Evolutionary conservation across 192 early-diverging fungal species (phyloP), one percentile per base, ranked within the genome.

Genomic region (Podila verticillata): DNA sequence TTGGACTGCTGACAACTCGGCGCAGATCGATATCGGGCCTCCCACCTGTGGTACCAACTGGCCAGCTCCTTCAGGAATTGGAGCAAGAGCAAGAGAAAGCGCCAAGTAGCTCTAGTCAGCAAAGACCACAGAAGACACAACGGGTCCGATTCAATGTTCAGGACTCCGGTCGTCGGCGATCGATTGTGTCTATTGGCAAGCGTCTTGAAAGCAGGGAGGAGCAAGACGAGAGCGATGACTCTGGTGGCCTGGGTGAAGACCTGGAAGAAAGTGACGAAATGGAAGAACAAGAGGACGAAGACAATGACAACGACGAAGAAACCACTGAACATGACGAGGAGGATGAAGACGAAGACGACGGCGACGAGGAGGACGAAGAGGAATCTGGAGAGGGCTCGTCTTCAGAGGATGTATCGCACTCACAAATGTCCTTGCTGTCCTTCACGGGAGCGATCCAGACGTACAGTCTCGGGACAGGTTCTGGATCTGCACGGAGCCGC

Each of bases 391-490:
- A 72, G 7, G 68, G 56, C 8, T 69, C 75, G 1, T 62, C 68
- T 10, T 65, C 57, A 39, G 70, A 63, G 5, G 66, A 47, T 12
- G 63, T 17, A 10, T 67, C 66, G 19, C 77, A 80, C 56, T 80
- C 77, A 2, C 77, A 68, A 58, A 72, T 80, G 77, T 80, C 77
- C 1, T 39, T 80, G 2, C 39, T 80, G 60, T 56, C 77, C 5
- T 80, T 80, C 48, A 68, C 70, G 10, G 77, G 77, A 10, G 72
- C 35, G n/a, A 80, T 80, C 47, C 65, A 65, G 26, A 80, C 77
- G 9, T 80, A 80, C 47, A 72, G 70, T 63, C 48, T 80, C 15
- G 77, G 77, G 9, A 59, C 77, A 32, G 77, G 70, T 30, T 80
- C 77, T 5, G 77, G 77, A 20, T 80, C 77, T 0, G 77, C 77